Percentiles rank a stretch among this genome's conserved stretches.
These are phyloP conservation scores for Hypoxylon perforatum DNA, from an alignment of 495 filamentous ascomycete species.

Conservation along the genomic window DNA sequence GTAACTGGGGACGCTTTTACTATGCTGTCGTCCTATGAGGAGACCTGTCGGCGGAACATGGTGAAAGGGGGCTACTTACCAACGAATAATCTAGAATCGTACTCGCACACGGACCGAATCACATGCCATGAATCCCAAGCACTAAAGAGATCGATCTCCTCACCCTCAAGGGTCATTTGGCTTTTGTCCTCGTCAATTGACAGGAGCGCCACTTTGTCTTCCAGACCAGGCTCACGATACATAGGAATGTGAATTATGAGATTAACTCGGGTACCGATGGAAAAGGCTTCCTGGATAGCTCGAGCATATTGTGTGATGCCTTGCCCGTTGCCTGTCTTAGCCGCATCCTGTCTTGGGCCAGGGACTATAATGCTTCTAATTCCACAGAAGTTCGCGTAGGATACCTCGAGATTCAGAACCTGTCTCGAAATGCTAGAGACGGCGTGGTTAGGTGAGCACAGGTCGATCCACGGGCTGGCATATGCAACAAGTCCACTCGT, in stretches of 20 bases:
- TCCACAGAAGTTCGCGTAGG: conserved; percentile 95
- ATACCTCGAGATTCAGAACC: conserved; percentile 87
- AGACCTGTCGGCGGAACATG: neutral
- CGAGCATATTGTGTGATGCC: conserved; percentile 78
- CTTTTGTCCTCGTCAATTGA: conserved; percentile 45
- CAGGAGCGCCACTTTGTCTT: conserved; percentile 54
- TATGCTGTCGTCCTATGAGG: neutral
- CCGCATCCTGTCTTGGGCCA: conserved; percentile 69
- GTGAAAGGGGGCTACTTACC: conserved; percentile 68
- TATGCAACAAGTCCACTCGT: conserved; percentile 78
- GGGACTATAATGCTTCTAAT: conserved; percentile 83
- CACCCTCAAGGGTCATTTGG: conserved; percentile 18
- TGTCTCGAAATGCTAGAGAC: conserved; percentile 86
- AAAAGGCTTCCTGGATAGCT: conserved; percentile 82
- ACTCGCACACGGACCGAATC: conserved; percentile 87
- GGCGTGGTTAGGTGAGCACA: conserved; percentile 83
- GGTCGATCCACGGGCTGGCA: conserved; percentile 88
- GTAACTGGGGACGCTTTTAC: neutral
- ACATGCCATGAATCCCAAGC: conserved; percentile 95
- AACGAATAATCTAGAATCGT: conserved; percentile 81
- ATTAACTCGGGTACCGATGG: conserved; percentile 77
- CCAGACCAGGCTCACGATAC: conserved; percentile 64
- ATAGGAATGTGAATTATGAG: conserved; percentile 85
- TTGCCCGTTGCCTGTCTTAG: conserved; percentile 49
- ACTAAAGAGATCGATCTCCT: conserved; percentile 72